phyloP scores from a whole-genome alignment of 169 alveolate species.

The Amoebophrya sp. region DNA sequence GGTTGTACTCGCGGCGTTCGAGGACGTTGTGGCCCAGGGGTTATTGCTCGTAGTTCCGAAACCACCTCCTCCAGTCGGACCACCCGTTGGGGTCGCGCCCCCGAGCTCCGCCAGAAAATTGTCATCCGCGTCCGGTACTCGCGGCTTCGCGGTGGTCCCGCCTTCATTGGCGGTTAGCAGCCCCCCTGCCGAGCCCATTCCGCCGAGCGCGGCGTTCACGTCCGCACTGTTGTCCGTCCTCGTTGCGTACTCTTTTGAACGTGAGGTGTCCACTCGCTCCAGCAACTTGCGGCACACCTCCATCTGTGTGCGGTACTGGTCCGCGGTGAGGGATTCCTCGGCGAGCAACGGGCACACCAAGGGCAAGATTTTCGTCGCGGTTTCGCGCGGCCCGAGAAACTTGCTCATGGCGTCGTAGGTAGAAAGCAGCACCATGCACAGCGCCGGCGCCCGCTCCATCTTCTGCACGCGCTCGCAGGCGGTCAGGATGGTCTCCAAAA shows the following conservation, averaged over 20 bases:
- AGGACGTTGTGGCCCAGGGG: too few relatives aligned
- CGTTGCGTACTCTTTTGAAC: not conserved
- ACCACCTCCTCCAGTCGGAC: too few relatives aligned
- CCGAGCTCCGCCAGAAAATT: not conserved
- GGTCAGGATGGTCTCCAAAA: not conserved
- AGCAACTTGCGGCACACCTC: not conserved
- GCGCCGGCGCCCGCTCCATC: slow-evolving; percentile 25
- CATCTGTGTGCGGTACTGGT: not conserved
- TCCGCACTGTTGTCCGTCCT: not conserved
- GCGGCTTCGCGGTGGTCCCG: not conserved
- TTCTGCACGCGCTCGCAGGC: slow-evolving; percentile 27
- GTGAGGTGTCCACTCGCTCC: not conserved
- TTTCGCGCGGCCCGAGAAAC: not conserved
- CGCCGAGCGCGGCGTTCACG: not conserved
- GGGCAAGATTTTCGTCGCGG: not conserved
- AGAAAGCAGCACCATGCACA: slow-evolving; percentile 10
- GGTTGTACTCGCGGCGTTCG: not conserved
- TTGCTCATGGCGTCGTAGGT: slow-evolving; percentile 11
- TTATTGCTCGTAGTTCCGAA: too few relatives aligned
- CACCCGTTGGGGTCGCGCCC: too few relatives aligned
- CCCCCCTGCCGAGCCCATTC: too few relatives aligned
- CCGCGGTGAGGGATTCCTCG: not conserved
- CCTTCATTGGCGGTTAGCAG: too few relatives aligned
- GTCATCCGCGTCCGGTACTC: not conserved
- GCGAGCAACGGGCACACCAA: not conserved